Base-by-base conservation (phyloP, 495 filamentous ascomycete species). In the Podospora comata region DNA sequence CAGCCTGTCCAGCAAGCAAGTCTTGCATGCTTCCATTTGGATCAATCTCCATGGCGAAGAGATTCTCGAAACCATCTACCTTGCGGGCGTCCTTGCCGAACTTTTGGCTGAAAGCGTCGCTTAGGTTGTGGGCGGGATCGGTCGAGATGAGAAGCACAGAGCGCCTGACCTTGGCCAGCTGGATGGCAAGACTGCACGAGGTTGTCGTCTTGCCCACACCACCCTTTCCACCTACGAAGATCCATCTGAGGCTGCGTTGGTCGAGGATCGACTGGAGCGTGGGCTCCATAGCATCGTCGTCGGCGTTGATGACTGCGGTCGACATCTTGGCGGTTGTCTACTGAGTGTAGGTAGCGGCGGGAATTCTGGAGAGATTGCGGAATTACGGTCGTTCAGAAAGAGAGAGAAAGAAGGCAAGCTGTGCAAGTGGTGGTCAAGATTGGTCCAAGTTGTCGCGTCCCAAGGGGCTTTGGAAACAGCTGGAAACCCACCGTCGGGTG, bases 151-250 rank as follows among this genome's bases (percentile, higher is more conserved):
- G 89, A 56, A 99, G 85, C 59, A 99, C 96, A 59, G 92, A 96
- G 78, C 93, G 92, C 81, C 96, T 93, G 66, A 92, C 92, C 81
- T 92, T 94, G 74, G 95, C 92, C n/a, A 99, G 90, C 79, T 99
- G 95, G 75, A 98, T 98, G 64, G 95, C 95, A 61, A 99, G 89
- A 55, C 93, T 96, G 82, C 96, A 99, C 2, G 94, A 97, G 0
- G 96, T 98, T 18, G 96, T 99, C 15, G 95, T 99, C 84, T 99
- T 99, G 75, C 95, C 95, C n/a, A 99, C 95, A 74, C 95, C 95
- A 71, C 95, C 95, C 85, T 99, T 99, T 65, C 95, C 95, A 73
- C 95, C 95, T 61, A 98, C 96, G 75, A 99, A 99, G 79, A 99
- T 96, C 96, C 96, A 99, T 70, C 95, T 93, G 62, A 99, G 89